A percentile compares a stretch with the other conserved stretches of the same genome.
Conservation (phyloP, 345 rosid genomes). For the Stellera chamaejasme region DNA sequence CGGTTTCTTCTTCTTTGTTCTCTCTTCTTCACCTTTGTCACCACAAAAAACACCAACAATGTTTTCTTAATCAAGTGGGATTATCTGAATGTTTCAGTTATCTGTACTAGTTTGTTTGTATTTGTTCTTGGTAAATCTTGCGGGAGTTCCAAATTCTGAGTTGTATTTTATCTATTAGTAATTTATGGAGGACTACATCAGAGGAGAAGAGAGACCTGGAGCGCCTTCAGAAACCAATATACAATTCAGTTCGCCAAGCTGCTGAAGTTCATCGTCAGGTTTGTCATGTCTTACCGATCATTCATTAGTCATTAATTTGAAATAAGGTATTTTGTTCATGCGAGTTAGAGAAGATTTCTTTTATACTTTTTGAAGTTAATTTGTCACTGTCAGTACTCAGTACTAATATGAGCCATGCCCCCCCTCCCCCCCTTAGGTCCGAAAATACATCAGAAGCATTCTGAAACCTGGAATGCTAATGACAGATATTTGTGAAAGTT, state of each 20-base stretch:
- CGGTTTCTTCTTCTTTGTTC: too few relatives aligned
- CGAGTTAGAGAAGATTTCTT: neutral
- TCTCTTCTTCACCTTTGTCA: too few relatives aligned
- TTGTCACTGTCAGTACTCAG: neutral
- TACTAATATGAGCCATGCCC: slow-evolving; percentile 7
- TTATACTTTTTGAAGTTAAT: too few relatives aligned
- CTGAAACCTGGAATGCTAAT: slow-evolving; percentile 88
- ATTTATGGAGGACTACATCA: slow-evolving; percentile 89
- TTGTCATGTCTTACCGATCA: neutral
- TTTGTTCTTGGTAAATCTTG: neutral
- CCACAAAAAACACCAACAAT: too few relatives aligned
- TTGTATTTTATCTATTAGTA: slow-evolving; percentile 32
- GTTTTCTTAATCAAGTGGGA: too few relatives aligned
- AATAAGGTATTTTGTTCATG: neutral
- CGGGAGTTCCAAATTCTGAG: neutral
- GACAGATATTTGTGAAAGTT: slow-evolving; percentile 89
- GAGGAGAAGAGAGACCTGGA: slow-evolving; percentile 95
- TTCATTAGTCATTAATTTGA: neutral
- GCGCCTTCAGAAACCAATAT: slow-evolving; percentile 74
- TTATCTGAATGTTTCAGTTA: too few relatives aligned
- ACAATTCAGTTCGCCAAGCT: slow-evolving; percentile 88
- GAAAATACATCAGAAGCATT: slow-evolving; percentile 74
- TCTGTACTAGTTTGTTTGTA: too few relatives aligned
- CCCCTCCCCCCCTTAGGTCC: slow-evolving; percentile 38
- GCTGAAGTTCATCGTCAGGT: slow-evolving; percentile 99